phyloP scores from a whole-genome alignment of 495 filamentous ascomycete species.

The Penicillium parvum region DNA sequence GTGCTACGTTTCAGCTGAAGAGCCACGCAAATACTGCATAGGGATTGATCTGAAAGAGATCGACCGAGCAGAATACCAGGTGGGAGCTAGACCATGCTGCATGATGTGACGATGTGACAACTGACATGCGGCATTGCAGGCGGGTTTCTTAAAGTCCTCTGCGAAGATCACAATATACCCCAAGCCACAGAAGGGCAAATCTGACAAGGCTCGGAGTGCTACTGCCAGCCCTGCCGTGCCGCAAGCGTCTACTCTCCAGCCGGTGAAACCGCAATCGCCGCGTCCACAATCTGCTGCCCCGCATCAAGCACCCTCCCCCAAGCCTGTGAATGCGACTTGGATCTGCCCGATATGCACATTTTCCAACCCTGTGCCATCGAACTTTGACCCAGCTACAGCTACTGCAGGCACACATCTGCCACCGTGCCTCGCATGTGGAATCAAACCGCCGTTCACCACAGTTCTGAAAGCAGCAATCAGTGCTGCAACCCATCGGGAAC shows the following conservation, averaged over 20 bases:
- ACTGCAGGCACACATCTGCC: slow-evolving; percentile 71
- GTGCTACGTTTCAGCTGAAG: slow-evolving; percentile 88
- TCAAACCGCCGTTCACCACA: slow-evolving; percentile 78
- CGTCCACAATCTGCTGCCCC: slow-evolving; percentile 16
- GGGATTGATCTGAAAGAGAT: slow-evolving; percentile 87
- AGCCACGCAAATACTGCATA: slow-evolving; percentile 80
- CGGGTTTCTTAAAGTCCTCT: slow-evolving; percentile 92
- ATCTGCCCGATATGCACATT: slow-evolving; percentile 96
- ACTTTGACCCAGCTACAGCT: slow-evolving; percentile 79
- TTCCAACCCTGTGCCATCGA: slow-evolving; percentile 90
- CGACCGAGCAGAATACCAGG: slow-evolving; percentile 87
- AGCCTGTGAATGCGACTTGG: slow-evolving; percentile 71
- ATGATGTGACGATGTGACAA: slow-evolving; percentile 3
- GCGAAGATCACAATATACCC: slow-evolving; percentile 86
- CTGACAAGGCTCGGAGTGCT: slow-evolving; percentile 30
- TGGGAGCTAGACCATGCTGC: slow-evolving; percentile 31
- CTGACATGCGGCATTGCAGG: slow-evolving; percentile 57
- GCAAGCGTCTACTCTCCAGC: slow-evolving; percentile 17
- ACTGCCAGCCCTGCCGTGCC: slow-evolving; percentile 33
- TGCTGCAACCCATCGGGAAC: too few species aligned
- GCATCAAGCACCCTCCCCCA: slow-evolving; percentile 24
- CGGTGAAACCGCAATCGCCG: slow-evolving; percentile 22
- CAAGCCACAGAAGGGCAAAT: slow-evolving; percentile 59
- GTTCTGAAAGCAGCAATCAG: slow-evolving; percentile 81
- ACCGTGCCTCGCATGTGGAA: slow-evolving; percentile 88